These are phyloP conservation scores for Penicillium sp. DNA, from an alignment of 2,329 filamentous ascomycete genomes.

Conservation along the genomic window DNA sequence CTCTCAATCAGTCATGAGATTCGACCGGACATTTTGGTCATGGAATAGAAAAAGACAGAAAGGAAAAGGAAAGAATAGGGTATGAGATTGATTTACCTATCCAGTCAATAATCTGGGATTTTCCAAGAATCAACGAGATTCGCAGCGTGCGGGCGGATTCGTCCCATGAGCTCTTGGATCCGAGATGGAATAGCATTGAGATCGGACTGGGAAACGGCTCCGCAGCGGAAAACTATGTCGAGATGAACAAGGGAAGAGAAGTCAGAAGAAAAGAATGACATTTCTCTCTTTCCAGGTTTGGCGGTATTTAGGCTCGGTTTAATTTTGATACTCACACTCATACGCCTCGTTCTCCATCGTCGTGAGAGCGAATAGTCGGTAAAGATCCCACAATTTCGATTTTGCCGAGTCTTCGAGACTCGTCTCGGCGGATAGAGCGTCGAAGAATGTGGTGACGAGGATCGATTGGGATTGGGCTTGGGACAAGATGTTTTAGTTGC, in stretches of 20 bases:
- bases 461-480: slow-evolving; percentile 46
- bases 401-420: slow-evolving; percentile 25
- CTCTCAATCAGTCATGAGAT: too few species aligned
- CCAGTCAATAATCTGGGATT: slow-evolving; percentile 48
- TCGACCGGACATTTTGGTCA: too few species aligned
- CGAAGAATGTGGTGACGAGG: slow-evolving; percentile 44
- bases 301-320: not conserved
- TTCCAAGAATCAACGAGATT: slow-evolving; percentile 49
- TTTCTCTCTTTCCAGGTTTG: not conserved
- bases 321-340: slow-evolving; percentile 13
- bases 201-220: slow-evolving; percentile 37
- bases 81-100: slow-evolving; percentile 24
- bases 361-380: slow-evolving; percentile 45
- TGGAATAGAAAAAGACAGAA: too few species aligned
- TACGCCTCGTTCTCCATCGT: slow-evolving; percentile 42
- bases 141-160: slow-evolving; percentile 48
- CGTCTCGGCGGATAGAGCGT: slow-evolving; percentile 27
- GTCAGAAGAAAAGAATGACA: too few species aligned
- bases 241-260: too few species aligned
- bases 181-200: slow-evolving; percentile 37
- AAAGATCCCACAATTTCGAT: slow-evolving; percentile 38
- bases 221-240: slow-evolving; percentile 37
- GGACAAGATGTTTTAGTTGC: not conserved
- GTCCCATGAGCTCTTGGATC: slow-evolving; percentile 44
- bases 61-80: not conserved